These are phyloP conservation scores for Brasilioporus rufonigricans DNA, from an alignment of 768 basidiomycete species.

Conservation along the genomic window DNA sequence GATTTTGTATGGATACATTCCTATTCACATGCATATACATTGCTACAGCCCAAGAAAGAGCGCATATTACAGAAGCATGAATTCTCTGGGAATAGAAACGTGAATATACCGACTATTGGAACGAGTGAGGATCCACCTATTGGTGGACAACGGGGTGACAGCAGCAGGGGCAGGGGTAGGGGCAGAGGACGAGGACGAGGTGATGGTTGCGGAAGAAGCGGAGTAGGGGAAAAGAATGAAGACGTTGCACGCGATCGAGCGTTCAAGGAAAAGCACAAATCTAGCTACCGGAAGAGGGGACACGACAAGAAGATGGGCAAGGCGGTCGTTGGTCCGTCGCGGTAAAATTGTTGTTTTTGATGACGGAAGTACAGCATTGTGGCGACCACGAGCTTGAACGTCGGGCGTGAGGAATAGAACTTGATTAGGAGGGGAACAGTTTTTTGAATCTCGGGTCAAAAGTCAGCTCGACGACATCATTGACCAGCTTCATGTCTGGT, in stretches of 20 bases:
- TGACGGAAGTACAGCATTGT: background rate
- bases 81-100: conserved; percentile 60
- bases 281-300: conserved; percentile 76
- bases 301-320: conserved; percentile 88
- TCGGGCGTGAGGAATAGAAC: background rate
- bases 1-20: conserved; percentile 6
- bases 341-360: conserved; percentile 5
- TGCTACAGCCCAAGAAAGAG: conserved; percentile 64
- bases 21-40: conserved; percentile 4
- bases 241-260: conserved; percentile 55
- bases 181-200: conserved; percentile 43
- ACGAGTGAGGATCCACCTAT: conserved; percentile 2
- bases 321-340: conserved; percentile 45
- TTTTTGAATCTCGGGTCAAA: conserved; percentile 55
- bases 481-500: conserved; percentile 57
- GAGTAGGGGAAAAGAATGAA: conserved; percentile 37
- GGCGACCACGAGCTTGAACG: background rate
- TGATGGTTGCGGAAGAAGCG: conserved; percentile 36
- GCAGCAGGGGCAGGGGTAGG: conserved; percentile 19
- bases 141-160: conserved; percentile 14
- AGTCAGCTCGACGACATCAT: conserved; percentile 59
- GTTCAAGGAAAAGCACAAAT: conserved; percentile 78
- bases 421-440: conserved; percentile 41
- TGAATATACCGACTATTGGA: conserved; percentile 2
- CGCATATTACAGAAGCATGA: conserved; percentile 74